phyloP scores from a whole-genome alignment of 495 filamentous ascomycete species.

The Haplographium delicatum region DNA sequence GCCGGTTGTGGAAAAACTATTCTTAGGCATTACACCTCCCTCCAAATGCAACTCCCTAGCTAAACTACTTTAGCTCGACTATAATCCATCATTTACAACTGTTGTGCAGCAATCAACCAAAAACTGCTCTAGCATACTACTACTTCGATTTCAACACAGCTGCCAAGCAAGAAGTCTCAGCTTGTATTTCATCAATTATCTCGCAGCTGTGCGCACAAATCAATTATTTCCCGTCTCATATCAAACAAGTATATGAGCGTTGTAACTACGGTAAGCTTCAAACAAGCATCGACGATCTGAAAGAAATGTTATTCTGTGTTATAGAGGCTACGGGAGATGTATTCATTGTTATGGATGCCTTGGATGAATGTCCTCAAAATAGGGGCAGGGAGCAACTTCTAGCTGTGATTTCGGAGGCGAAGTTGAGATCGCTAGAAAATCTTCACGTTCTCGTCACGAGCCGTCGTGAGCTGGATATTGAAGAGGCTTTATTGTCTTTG shows the following conservation, averaged over 20 bases:
- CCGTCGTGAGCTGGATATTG: constrained; percentile 3
- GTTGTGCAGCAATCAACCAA: not conserved
- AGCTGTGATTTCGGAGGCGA: not conserved
- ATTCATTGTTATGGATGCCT: constrained; percentile 13
- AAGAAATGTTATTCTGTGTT: constrained; percentile 9
- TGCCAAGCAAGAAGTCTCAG: constrained; percentile 18
- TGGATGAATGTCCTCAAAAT: constrained; percentile 12
- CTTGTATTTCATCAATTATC: constrained; percentile 6
- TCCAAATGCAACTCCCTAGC: not conserved
- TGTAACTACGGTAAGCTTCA: not conserved
- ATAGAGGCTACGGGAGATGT: constrained; percentile 13
- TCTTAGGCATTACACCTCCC: not conserved
- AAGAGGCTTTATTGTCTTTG: not conserved
- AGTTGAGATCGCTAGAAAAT: not conserved
- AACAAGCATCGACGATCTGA: constrained; percentile 2
- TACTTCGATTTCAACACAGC: constrained; percentile 32
- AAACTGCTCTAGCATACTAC: constrained; percentile 20
- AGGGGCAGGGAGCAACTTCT: not conserved
- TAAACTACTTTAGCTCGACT: constrained; percentile 26
- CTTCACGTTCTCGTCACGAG: constrained; percentile 3
- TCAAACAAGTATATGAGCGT: not conserved
- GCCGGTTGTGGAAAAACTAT: constrained; percentile 35
- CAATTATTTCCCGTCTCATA: not conserved
- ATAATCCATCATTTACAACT: constrained; percentile 24
- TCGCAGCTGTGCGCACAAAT: not conserved